These are phyloP conservation scores for Fusarium armeniacum DNA, from an alignment of 2,329 filamentous ascomycete genomes.

Conservation along the genomic window DNA sequence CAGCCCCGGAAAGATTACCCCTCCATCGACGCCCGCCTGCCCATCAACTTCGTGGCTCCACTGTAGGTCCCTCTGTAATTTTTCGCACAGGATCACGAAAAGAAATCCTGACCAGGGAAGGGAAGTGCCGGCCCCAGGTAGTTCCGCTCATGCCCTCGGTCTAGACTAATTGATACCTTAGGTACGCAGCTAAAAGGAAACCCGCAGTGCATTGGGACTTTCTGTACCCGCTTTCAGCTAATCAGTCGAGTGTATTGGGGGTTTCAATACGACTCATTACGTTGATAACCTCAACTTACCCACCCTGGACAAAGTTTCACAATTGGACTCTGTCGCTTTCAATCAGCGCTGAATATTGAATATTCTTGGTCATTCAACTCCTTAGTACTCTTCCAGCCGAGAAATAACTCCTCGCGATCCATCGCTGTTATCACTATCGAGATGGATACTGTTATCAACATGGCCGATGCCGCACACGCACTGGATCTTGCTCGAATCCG, in stretches of 20 bases:
- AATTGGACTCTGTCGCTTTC: neutral
- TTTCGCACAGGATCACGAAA: slow-evolving; percentile 30
- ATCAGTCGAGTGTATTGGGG: slow-evolving; percentile 18
- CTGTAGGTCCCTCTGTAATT: slow-evolving; percentile 9
- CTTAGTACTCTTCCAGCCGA: neutral
- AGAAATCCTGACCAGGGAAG: slow-evolving; percentile 10
- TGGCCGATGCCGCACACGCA: slow-evolving; percentile 86
- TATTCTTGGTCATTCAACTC: neutral
- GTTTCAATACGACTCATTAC: slow-evolving; percentile 25
- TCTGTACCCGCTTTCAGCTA: slow-evolving; percentile 21
- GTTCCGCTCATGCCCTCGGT: slow-evolving; percentile 21
- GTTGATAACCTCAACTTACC: slow-evolving; percentile 8
- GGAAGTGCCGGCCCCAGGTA: slow-evolving; percentile 34
- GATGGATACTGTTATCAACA: slow-evolving; percentile 94
- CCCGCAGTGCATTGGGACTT: slow-evolving; percentile 8
- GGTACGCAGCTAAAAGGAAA: neutral
- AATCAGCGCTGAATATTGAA: neutral
- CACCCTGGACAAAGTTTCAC: neutral
- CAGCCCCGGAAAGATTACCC: slow-evolving; percentile 28
- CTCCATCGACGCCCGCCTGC: slow-evolving; percentile 20
- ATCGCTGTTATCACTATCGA: slow-evolving; percentile 15
- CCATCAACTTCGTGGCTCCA: slow-evolving; percentile 5
- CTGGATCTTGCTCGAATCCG: slow-evolving; percentile 93
- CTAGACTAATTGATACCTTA: slow-evolving; percentile 6
- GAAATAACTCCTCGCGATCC: slow-evolving; percentile 6